Evolutionary conservation across 176 grass and related monocot genomes (phyloP).

Genomic region (Urochloa ruziziensis): DNA sequence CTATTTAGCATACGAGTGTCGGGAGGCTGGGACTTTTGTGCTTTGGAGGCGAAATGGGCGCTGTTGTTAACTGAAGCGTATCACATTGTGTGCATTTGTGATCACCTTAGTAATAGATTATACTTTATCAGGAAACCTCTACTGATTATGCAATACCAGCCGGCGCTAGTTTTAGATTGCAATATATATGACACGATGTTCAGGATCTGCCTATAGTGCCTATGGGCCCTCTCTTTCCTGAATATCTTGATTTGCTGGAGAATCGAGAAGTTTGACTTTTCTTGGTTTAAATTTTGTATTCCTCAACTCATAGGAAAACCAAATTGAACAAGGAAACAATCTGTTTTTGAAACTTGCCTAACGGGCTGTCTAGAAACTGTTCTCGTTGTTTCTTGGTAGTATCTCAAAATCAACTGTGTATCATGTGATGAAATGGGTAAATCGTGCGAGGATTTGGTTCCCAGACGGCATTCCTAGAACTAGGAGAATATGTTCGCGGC

Average conservation of each 20-base stretch:
- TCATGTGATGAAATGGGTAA: neutral
- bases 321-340: no score
- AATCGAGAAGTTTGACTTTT: conserved; percentile 8
- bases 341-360: neutral
- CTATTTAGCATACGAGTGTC: no score
- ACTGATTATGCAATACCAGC: no score
- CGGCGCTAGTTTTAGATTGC: neutral
- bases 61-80: no score
- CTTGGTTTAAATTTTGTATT: neutral
- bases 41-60: no score
- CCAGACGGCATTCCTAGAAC: neutral
- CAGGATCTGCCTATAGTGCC: neutral
- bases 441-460: neutral
- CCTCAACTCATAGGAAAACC: no score
- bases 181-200: neutral
- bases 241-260: neutral
- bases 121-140: neutral
- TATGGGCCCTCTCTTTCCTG: neutral
- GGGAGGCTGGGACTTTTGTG: no score
- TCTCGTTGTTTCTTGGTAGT: conserved; percentile 10
- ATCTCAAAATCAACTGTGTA: neutral
- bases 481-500: neutral
- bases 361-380: neutral
- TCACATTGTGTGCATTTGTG: no score
- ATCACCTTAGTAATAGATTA: no score